Percentiles rank a stretch among this genome's conserved stretches.
phyloP scores from a whole-genome alignment of 306 rosid species.

The Glycine soja region DNA sequence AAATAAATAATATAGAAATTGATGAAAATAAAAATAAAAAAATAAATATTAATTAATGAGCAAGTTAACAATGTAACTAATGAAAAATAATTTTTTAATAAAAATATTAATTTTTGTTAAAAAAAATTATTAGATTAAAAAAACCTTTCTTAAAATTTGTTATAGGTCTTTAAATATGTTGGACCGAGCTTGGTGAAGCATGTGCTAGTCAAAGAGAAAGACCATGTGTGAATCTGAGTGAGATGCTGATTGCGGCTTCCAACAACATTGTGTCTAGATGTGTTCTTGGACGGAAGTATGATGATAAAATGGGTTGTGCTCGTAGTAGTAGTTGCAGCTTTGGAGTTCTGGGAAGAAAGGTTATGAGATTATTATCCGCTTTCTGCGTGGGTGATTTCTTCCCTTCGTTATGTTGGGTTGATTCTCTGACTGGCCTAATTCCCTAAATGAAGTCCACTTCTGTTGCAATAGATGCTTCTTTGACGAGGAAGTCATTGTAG shows the following conservation, averaged over 20 bases:
- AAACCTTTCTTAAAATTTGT: no score
- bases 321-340: not conserved
- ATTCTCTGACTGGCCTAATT: conserved; percentile 10
- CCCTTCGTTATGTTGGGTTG: conserved; percentile 42
- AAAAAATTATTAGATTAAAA: no score
- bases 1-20: no score
- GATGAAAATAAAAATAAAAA: no score
- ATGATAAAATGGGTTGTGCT: not conserved
- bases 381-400: conserved; percentile 38
- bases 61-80: no score
- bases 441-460: not conserved
- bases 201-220: not conserved
- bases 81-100: no score
- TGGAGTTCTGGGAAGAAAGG: not conserved
- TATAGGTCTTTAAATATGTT: no score
- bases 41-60: no score
- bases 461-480: not conserved
- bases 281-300: conserved; percentile 36
- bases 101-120: no score
- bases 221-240: conserved; percentile 25
- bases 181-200: not conserved
- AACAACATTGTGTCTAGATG: conserved; percentile 44
- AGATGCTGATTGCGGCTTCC: conserved; percentile 18
- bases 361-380: not conserved
- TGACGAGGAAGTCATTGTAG: conserved; percentile 32